Conservation (phyloP, 768 basidiomycete species). For the Lentinula boryana region DNA sequence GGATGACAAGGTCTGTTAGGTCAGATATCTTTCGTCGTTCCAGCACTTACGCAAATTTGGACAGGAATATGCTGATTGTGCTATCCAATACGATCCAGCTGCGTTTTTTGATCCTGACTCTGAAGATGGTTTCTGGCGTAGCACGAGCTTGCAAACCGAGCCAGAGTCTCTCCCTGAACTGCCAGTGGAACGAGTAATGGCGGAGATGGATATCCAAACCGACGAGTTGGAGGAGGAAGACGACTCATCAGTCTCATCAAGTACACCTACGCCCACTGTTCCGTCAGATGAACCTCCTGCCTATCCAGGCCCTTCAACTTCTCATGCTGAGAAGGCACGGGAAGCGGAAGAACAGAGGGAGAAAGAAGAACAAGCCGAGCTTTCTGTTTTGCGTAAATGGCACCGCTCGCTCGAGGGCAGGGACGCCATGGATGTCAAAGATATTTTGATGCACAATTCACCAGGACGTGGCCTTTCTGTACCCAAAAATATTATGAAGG, state of each 20-base stretch:
- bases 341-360: slow-evolving; percentile 39
- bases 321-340: slow-evolving; percentile 44
- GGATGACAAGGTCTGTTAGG: background rate
- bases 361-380: slow-evolving; percentile 1
- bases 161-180: slow-evolving; percentile 25
- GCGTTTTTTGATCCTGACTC: slow-evolving; percentile 30
- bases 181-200: slow-evolving; percentile 27
- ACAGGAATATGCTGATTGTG: slow-evolving; percentile 74
- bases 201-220: slow-evolving; percentile 65
- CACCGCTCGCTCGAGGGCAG: background rate
- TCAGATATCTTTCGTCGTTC: background rate
- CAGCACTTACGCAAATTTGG: slow-evolving; percentile 34
- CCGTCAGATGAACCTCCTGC: slow-evolving; percentile 76
- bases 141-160: slow-evolving; percentile 55
- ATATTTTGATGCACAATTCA: background rate
- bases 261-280: slow-evolving; percentile 67
- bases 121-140: slow-evolving; percentile 12
- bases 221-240: slow-evolving; percentile 33
- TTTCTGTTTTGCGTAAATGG: background rate
- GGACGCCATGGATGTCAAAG: background rate
- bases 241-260: slow-evolving; percentile 49
- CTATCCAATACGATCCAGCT: slow-evolving; percentile 61
- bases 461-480: background rate
- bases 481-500: background rate
- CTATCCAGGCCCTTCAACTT: slow-evolving; percentile 36